Conservation (phyloP, 257 asterid genomes). For the Eustoma russellianum region DNA sequence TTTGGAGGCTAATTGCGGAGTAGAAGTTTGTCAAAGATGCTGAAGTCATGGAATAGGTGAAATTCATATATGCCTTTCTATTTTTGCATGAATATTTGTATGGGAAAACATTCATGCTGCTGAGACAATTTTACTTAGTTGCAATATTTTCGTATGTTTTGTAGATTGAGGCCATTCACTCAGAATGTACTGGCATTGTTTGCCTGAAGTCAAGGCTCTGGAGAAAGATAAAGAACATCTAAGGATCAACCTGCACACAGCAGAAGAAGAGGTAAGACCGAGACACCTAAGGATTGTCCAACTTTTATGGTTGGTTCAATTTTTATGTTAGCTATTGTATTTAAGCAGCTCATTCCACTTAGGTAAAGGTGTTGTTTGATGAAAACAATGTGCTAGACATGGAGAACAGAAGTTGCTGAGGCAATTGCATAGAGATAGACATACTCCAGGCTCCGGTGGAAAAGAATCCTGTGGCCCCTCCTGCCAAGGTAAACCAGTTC, state of each 20-base stretch:
- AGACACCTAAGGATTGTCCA: not conserved
- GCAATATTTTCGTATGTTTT: conserved; percentile 4
- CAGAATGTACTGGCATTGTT: conserved; percentile 55
- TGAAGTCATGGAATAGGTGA: conserved; percentile 58
- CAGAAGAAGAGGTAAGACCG: conserved; percentile 78
- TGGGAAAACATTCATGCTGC: not conserved
- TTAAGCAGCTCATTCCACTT: conserved; percentile 10
- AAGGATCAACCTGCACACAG: conserved; percentile 54
- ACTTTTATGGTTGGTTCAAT: no score
- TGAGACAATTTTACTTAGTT: not conserved
- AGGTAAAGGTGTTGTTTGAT: conserved; percentile 55
- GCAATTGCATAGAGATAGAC: conserved; percentile 43
- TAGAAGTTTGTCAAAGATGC: conserved; percentile 52
- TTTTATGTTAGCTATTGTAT: not conserved
- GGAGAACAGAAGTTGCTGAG: conserved; percentile 51
- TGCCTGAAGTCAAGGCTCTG: conserved; percentile 44
- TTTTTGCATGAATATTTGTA: not conserved
- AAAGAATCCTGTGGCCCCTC: conserved; percentile 36
- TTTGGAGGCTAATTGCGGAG: conserved; percentile 49
- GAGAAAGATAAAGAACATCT: conserved; percentile 66
- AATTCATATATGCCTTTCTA: not conserved
- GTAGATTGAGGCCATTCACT: conserved; percentile 56
- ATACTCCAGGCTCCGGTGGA: conserved; percentile 37
- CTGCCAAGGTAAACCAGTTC: conserved; percentile 37
- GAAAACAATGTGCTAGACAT: conserved; percentile 47